Conservation (phyloP, 805 yeast genomes). For the Starmera pachycereana region DNA sequence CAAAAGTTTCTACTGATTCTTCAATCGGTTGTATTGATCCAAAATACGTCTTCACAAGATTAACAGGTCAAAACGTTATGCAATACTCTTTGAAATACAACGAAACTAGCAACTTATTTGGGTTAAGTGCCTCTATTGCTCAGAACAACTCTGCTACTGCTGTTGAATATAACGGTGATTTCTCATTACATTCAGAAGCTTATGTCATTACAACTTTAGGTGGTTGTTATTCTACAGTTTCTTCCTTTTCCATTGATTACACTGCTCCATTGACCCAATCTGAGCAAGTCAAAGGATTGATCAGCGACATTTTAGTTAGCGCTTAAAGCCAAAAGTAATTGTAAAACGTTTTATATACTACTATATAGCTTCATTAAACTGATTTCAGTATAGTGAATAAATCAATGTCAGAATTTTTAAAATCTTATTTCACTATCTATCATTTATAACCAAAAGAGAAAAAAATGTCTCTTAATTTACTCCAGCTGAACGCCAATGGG, state of each 20-base stretch:
- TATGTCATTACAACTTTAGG: slow-evolving; percentile 12
- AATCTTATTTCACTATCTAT: too few species aligned
- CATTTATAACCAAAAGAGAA: too few species aligned
- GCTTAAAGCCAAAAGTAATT: too few species aligned
- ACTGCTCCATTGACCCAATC: slow-evolving; percentile 13
- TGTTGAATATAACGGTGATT: slow-evolving; percentile 30
- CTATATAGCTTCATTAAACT: too few species aligned
- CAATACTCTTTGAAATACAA: slow-evolving; percentile 22
- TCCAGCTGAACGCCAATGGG: background rate
- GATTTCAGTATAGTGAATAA: too few species aligned
- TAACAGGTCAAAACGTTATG: slow-evolving; percentile 26
- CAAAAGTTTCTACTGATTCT: slow-evolving; percentile 32
- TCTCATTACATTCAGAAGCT: slow-evolving; percentile 33
- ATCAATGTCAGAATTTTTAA: too few species aligned
- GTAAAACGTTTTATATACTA: too few species aligned
- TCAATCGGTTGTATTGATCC: slow-evolving; percentile 29
- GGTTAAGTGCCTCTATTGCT: slow-evolving; percentile 8
- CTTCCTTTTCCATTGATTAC: slow-evolving; percentile 38
- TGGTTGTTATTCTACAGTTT: slow-evolving; percentile 32
- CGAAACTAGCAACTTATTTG: slow-evolving; percentile 25
- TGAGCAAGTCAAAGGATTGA: slow-evolving; percentile 8
- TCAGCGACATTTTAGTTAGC: slow-evolving; percentile 7
- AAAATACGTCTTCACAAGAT: slow-evolving; percentile 32
- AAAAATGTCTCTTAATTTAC: too few species aligned
- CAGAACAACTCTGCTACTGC: slow-evolving; percentile 15